Evolutionary conservation across 257 asterid genomes (phyloP), one percentile per base, ranked within the genome.

Genomic region (Solanum medicagineum): DNA sequence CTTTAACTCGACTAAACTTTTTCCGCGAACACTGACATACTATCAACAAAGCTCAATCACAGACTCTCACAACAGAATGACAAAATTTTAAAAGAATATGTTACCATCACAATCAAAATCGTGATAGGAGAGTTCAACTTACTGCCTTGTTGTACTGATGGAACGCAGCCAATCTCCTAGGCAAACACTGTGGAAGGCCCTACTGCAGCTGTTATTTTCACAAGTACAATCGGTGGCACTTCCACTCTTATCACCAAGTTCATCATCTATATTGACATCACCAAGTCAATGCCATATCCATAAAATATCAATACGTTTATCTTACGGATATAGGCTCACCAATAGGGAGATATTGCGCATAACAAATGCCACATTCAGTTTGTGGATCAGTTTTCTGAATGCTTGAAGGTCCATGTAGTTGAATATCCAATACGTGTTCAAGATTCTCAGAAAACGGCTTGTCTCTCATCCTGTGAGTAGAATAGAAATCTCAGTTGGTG

Each of bases 121-220:
- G 81, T 80, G 36, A 88, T 53, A 22, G 7, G 81, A 74, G 70
- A 71, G 84, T 10, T 54, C 45, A 81, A 90, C 97, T 15, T 94
- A 95, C 98, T 90, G 93, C 88, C 97, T 94, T 19, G 97, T 94
- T 20, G 98, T 94, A 0, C 97, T 93, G 80, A 95, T 93, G 51
- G 98, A 94, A 60, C 93, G 91, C 79, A 95, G 92, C 98, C 98
- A 95, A 86, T 95, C 98, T 17, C 83, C 92, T 51, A 95, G 96
- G 87, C 98, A 95, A 81, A 95, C 85, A 86, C 91, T 91, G 86
- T 95, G 98, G 89, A 94, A 95, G 26, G 90, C 94, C 79, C 90
- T 93, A 53, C 86, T 89, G 91, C 98, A 95, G 90, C 88, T 90
- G 84, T 87, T 90, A 81, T 91, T 95, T 86, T 94, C 97, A 86